phyloP scores from a whole-genome alignment of 257 asterid genomes.

The Solanum commersonii region DNA sequence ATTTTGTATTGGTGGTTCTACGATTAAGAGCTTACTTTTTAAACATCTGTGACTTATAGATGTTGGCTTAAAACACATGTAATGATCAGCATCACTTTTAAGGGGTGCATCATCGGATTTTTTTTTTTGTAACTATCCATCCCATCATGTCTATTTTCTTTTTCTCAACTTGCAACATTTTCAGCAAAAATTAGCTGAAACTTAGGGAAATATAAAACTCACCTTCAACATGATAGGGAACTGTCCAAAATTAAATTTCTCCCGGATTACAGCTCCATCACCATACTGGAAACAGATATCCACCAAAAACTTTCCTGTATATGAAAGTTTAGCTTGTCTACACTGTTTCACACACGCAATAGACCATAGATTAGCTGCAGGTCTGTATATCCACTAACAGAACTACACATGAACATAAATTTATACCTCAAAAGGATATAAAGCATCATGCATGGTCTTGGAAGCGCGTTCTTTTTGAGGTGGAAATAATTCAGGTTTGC shows the following conservation, averaged over 20 bases:
- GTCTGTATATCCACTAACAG: background rate
- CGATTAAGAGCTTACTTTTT: background rate
- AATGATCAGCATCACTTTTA: background rate
- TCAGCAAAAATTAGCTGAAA: background rate
- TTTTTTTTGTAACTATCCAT: background rate
- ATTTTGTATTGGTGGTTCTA: background rate
- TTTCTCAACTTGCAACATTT: background rate
- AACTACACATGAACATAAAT: background rate
- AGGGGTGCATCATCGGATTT: background rate
- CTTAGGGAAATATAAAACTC: background rate
- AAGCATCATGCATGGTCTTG: constrained; percentile 27
- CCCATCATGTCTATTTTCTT: background rate
- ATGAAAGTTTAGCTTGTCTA: constrained; percentile 85
- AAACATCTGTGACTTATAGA: background rate
- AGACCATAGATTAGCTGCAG: constrained; percentile 2
- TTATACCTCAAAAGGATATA: constrained; percentile 82
- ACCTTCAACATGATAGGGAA: constrained; percentile 95
- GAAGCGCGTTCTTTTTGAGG: constrained; percentile 61
- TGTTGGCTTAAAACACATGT: background rate
- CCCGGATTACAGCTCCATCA: constrained; percentile 51
- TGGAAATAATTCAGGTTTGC: constrained; percentile 45
- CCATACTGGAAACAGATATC: constrained; percentile 53
- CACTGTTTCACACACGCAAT: constrained; percentile 50
- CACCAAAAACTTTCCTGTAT: constrained; percentile 58
- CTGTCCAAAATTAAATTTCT: constrained; percentile 52